phyloP scores from a whole-genome alignment of 306 rosid species.

The Coriaria nepalensis region DNA sequence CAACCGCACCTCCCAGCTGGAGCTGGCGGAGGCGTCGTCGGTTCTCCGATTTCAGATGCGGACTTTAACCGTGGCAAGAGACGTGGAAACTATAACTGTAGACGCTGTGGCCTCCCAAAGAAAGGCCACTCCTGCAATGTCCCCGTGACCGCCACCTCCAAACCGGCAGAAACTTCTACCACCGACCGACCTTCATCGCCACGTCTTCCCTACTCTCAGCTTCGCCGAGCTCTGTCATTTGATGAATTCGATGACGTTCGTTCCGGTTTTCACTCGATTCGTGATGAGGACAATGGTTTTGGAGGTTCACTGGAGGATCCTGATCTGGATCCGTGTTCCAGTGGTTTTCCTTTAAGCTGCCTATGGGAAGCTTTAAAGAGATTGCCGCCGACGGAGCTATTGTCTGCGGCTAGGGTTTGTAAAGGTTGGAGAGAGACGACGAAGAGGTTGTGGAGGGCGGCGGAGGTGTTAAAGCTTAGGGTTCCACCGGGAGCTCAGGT shows the following conservation, averaged over 20 bases:
- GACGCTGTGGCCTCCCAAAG: conserved; percentile 83
- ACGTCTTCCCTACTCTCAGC: conserved; percentile 25
- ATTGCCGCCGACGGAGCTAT: conserved; percentile 62
- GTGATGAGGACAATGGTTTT: conserved; percentile 13
- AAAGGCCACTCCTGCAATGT: conserved; percentile 66
- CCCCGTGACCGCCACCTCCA: conserved; percentile 9
- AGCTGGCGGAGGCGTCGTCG: conserved; percentile 10
- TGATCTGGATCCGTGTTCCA: conserved; percentile 20
- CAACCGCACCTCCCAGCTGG: conserved; percentile 21
- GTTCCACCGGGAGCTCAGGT: conserved; percentile 63
- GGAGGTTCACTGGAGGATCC: conserved; percentile 15
- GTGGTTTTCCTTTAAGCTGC: conserved; percentile 46
- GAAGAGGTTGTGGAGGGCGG: conserved; percentile 65
- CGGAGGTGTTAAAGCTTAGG: conserved; percentile 64
- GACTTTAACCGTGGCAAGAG: conserved; percentile 39
- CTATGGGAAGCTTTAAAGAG: conserved; percentile 72
- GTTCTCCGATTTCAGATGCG: conserved; percentile 3
- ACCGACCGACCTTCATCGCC: conserved; percentile 25
- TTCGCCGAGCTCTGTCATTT: conserved; percentile 78
- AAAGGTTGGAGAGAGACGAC: conserved; percentile 75
- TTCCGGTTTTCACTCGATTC: conserved; percentile 17
- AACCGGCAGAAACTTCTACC: conserved; percentile 22
- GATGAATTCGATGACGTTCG: conserved; percentile 36
- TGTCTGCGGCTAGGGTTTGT: conserved; percentile 71
- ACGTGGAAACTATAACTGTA: conserved; percentile 81